Base-by-base conservation (phyloP, 176 grass and related monocot species). In the Thalia dealbata region DNA sequence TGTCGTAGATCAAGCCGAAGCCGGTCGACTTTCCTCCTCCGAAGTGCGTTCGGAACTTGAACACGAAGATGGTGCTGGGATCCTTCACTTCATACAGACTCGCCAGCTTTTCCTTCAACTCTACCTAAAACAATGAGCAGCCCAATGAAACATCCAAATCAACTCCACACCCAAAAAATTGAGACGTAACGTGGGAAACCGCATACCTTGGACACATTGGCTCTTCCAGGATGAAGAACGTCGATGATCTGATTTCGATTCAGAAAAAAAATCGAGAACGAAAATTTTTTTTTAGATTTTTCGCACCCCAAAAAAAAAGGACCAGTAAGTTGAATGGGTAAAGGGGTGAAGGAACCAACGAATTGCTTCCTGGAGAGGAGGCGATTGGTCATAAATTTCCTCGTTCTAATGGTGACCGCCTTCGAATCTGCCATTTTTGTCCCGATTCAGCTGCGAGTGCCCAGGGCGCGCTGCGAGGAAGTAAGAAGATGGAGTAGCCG, bases 81-180 rank as follows among this genome's bases (percentile, higher is more conserved):
- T 71, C 69, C 69, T 71, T 71, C 45, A 71, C 69, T 45, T 71
- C 45, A 19, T 71, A 71, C 11, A 71, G 46, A 16, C 1, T 51
- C 45, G 69, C 69, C 45, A 71, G 18, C 69, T 71, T 71, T 23
- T 71, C 69, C 69, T 71, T 71, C 45, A 71, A 71, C 46, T 71
- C 69, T 10, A 24, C 69, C 69, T 52, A 27, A 6, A 71, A 55
- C 14, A 55, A 55, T 15, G 18, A 55, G 21, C 14, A 15, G 21
- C 14, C 21, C 11, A 14, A 14, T 14, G 12, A 50, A 71, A 16
- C n/a, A n/a, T n/a, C n/a, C 43, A 26, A 71, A 51, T 27, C 28
- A 16, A 28, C 7, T 71, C 69, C 44, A 15, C 13, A 71, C 25
- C 14, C 7, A 2, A 2, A 18, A 19, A 52, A 2, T 22, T 14